These are phyloP conservation scores for Toxoplasma gondii DNA, from an alignment of 169 alveolate genomes.

Conservation along the genomic window DNA sequence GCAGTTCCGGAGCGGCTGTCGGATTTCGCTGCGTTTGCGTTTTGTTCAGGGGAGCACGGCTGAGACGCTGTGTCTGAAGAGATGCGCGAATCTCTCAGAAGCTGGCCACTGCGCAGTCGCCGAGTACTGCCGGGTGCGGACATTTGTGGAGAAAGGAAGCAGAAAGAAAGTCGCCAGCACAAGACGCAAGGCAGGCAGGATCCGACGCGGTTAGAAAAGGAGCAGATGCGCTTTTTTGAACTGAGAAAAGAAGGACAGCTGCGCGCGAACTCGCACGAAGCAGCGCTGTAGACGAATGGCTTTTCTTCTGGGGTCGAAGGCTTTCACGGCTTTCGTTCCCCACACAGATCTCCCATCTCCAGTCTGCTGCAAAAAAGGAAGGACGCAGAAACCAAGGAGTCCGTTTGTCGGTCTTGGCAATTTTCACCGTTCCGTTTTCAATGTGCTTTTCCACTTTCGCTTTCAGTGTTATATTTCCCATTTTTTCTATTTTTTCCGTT, in stretches of 20 bases:
- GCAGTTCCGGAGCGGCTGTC: neutral
- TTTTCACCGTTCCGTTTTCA: neutral
- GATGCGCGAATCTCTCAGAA: slow-evolving; percentile 54
- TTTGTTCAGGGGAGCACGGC: slow-evolving; percentile 40
- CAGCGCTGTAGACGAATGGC: too few relatives aligned
- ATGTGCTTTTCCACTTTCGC: neutral
- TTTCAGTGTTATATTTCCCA: neutral
- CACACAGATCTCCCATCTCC: too few relatives aligned
- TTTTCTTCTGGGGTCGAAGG: too few relatives aligned
- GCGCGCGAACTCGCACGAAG: too few relatives aligned
- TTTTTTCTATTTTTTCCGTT: neutral
- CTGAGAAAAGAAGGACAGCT: too few relatives aligned
- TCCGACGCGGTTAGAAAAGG: too few relatives aligned
- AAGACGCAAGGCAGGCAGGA: too few relatives aligned
- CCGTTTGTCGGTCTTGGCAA: too few relatives aligned
- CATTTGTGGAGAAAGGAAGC: neutral
- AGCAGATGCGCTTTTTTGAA: too few relatives aligned
- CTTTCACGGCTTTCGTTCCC: too few relatives aligned
- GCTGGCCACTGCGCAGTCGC: slow-evolving; percentile 57
- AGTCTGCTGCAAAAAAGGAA: too few relatives aligned
- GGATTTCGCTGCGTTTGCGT: neutral
- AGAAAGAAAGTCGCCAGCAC: neutral
- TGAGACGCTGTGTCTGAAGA: slow-evolving; percentile 48
- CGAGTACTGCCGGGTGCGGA: slow-evolving; percentile 47
- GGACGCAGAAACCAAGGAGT: too few relatives aligned